A percentile compares a stretch with the other conserved stretches of the same genome.
phyloP scores from a whole-genome alignment of 352 stramenopile species.

The Bremia lactucae region DNA sequence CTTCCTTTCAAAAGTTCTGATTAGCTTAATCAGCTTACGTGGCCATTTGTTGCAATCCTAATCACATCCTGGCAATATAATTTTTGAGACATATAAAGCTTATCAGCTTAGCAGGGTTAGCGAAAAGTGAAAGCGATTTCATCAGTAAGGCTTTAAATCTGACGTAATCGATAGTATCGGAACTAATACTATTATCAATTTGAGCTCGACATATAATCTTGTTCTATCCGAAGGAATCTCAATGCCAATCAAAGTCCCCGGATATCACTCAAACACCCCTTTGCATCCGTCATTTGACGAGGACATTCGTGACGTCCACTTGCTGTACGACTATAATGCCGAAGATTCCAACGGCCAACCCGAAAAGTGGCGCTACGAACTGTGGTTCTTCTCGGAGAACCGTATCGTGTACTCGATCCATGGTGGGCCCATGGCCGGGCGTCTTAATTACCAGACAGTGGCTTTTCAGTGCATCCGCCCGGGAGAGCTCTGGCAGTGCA shows the following conservation, averaged over 20 bases:
- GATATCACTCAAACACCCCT: slow-evolving; percentile 46
- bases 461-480: slow-evolving; percentile 45
- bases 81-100: too few relatives aligned
- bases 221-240: too few relatives aligned
- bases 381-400: slow-evolving; percentile 50
- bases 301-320: slow-evolving; percentile 42
- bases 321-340: slow-evolving; percentile 46
- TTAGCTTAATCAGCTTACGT: too few relatives aligned
- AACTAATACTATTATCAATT: too few relatives aligned
- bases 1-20: too few relatives aligned
- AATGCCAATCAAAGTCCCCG: slow-evolving; percentile 27
- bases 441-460: slow-evolving; percentile 49
- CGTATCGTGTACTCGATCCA: slow-evolving; percentile 53
- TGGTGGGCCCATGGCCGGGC: slow-evolving; percentile 39
- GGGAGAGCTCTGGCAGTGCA: slow-evolving; percentile 49
- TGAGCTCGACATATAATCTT: too few relatives aligned
- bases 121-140: too few relatives aligned
- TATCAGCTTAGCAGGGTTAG: too few relatives aligned
- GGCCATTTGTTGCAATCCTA: too few relatives aligned
- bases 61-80: too few relatives aligned
- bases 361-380: slow-evolving; percentile 50
- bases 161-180: too few relatives aligned
- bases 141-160: too few relatives aligned
- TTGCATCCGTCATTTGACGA: slow-evolving; percentile 44
- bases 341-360: slow-evolving; percentile 29